These are phyloP conservation scores for Kluyveromyces starmeri DNA, from an alignment of 805 yeast species.

Conservation along the genomic window DNA sequence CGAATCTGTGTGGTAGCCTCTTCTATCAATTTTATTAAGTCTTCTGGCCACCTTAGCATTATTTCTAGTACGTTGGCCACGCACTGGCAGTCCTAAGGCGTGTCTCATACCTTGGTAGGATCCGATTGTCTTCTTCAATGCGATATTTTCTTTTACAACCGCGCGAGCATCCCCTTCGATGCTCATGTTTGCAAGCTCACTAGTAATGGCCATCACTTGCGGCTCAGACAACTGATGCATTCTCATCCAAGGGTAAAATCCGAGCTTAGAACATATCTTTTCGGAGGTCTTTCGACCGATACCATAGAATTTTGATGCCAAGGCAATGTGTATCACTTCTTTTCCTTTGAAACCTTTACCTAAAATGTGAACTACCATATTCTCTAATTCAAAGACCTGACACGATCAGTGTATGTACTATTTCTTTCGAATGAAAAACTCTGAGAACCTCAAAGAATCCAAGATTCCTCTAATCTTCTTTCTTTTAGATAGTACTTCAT, in stretches of 20 bases:
- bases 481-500: too few relatives aligned
- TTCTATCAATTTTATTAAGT: conserved; percentile 70
- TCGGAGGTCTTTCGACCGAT: conserved; percentile 69
- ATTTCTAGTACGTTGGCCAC: conserved; percentile 87
- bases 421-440: too few relatives aligned
- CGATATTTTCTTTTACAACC: conserved; percentile 67
- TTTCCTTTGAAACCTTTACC: conserved; percentile 44
- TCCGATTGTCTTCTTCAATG: conserved; percentile 70
- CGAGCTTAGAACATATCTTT: conserved; percentile 74
- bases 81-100: conserved; percentile 69
- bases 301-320: conserved; percentile 79
- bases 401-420: too few relatives aligned
- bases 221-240: conserved; percentile 88
- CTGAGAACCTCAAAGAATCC: too few relatives aligned
- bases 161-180: conserved; percentile 77
- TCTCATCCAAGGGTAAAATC: conserved; percentile 88
- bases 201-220: conserved; percentile 75
- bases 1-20: conserved; percentile 25
- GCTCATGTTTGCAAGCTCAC: conserved; percentile 73
- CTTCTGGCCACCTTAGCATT: conserved; percentile 86
- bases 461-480: too few relatives aligned
- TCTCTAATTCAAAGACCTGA: too few relatives aligned
- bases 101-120: conserved; percentile 87
- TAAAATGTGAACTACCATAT: conserved; percentile 44
- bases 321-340: conserved; percentile 41